A percentile compares a stretch with the other conserved stretches of the same genome.
Conservation (phyloP, 805 yeast genomes). For the Candida succiphila region DNA sequence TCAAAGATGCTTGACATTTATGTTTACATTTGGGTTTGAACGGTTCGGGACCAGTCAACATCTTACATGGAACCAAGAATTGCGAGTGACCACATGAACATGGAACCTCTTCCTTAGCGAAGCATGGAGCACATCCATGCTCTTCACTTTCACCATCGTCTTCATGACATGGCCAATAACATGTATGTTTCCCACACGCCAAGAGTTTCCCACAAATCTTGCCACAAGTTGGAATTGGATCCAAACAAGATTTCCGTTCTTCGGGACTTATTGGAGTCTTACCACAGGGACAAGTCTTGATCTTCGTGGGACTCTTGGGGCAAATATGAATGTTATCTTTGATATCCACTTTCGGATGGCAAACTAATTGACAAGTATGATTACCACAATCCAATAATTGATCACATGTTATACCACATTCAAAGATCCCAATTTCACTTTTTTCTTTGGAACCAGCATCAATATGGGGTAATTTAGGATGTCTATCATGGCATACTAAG, state of each 20-base stretch:
- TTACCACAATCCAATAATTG: conserved; percentile 52
- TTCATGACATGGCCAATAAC: conserved; percentile 63
- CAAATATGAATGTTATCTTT: conserved; percentile 30
- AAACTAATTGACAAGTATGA: conserved; percentile 38
- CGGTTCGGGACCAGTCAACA: conserved; percentile 40
- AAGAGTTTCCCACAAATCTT: conserved; percentile 50
- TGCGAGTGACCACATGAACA: conserved; percentile 56
- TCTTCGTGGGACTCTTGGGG: conserved; percentile 47
- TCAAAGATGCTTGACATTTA: conserved; percentile 65
- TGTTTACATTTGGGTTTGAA: conserved; percentile 51
- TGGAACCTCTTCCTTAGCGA: conserved; percentile 33
- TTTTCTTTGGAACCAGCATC: conserved; percentile 6
- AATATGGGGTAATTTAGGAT: conserved; percentile 23
- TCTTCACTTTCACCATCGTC: no score
- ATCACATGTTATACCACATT: conserved; percentile 36
- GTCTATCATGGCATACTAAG: conserved; percentile 34
- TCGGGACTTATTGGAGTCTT: conserved; percentile 35
- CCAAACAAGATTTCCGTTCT: conserved; percentile 53
- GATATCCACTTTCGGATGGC: conserved; percentile 30
- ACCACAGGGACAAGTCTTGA: conserved; percentile 78
- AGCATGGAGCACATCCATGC: conserved; percentile 63
- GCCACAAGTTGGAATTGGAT: conserved; percentile 72
- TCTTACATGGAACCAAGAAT: conserved; percentile 57
- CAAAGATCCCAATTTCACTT: conserved; percentile 41
- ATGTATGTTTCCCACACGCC: conserved; percentile 66